Percentiles rank a stretch among this genome's conserved stretches.
phyloP scores from a whole-genome alignment of 2,329 filamentous ascomycete genomes.

The Fusarium anthophilum region DNA sequence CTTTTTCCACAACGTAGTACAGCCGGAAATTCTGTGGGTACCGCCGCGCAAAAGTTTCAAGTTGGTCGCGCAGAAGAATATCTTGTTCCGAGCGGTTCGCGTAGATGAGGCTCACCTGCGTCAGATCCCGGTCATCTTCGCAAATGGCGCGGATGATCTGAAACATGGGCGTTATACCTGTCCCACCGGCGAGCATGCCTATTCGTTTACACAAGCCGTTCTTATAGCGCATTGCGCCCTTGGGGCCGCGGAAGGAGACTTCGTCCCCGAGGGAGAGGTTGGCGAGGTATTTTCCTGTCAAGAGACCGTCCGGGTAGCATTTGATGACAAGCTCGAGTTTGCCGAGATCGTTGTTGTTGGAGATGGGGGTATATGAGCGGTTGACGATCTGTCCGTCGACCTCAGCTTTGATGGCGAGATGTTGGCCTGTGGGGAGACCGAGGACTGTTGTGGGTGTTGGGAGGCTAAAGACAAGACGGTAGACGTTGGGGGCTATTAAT shows the following conservation, averaged over 20 bases:
- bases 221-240: slow-evolving; percentile 64
- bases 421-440: slow-evolving; percentile 66
- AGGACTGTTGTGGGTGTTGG: slow-evolving; percentile 56
- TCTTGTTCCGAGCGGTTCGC: slow-evolving; percentile 68
- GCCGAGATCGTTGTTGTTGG: slow-evolving; percentile 60
- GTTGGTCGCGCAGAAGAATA: slow-evolving; percentile 65
- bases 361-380: slow-evolving; percentile 64
- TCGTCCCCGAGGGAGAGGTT: slow-evolving; percentile 58
- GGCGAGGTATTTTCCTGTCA: slow-evolving; percentile 61
- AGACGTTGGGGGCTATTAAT: slow-evolving; percentile 55
- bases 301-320: slow-evolving; percentile 59
- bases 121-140: slow-evolving; percentile 67
- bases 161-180: slow-evolving; percentile 49
- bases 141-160: slow-evolving; percentile 72
- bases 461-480: slow-evolving; percentile 58
- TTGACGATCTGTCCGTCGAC: slow-evolving; percentile 57
- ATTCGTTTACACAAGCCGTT: slow-evolving; percentile 54
- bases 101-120: slow-evolving; percentile 66
- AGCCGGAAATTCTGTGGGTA: slow-evolving; percentile 65
- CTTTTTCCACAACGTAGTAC: slow-evolving; percentile 62
- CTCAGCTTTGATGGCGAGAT: slow-evolving; percentile 61
- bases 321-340: slow-evolving; percentile 61
- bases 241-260: slow-evolving; percentile 64
- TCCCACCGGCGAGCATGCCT: slow-evolving; percentile 64
- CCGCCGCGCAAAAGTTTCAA: slow-evolving; percentile 61